phyloP scores from a whole-genome alignment of 352 stramenopile genomes.

The Lagenidium sp. region DNA sequence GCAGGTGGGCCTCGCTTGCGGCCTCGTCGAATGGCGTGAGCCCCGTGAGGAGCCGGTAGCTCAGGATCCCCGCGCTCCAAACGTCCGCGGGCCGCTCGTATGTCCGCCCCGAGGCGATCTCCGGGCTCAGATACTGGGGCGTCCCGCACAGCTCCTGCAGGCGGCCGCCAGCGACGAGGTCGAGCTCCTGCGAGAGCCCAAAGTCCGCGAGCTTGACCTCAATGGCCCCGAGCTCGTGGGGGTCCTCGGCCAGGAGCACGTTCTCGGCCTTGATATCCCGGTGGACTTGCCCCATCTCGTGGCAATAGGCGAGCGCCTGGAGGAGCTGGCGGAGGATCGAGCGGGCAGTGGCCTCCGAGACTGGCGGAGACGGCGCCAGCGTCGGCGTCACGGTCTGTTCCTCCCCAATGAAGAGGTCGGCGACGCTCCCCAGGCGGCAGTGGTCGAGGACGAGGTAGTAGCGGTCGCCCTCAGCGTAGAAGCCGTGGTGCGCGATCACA shows the following conservation, averaged over 20 bases:
- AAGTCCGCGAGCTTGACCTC: conserved; percentile 90
- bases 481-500: conserved; percentile 73
- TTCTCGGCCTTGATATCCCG: conserved; percentile 83
- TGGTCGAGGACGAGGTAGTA: conserved; percentile 86
- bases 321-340: conserved; percentile 71
- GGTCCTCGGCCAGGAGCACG: conserved; percentile 42
- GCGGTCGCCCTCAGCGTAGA: conserved; percentile 66
- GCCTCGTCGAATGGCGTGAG: conserved; percentile 47
- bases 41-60: conserved; percentile 86
- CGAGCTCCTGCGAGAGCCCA: conserved; percentile 84
- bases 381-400: too few species aligned
- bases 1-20: conserved; percentile 35
- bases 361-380: conserved; percentile 43
- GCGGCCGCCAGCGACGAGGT: conserved; percentile 77
- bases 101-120: conserved; percentile 88
- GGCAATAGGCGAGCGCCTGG: conserved; percentile 77
- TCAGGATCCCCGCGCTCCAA: conserved; percentile 94
- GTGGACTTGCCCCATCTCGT: conserved; percentile 88
- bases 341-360: conserved; percentile 62
- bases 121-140: conserved; percentile 94
- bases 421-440: conserved; percentile 74
- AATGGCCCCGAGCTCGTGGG: conserved; percentile 48
- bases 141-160: conserved; percentile 93
- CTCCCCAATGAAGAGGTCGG: too few species aligned
- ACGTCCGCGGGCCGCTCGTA: conserved; percentile 93